Evolutionary conservation across 306 rosid species (phyloP).

Genomic region (Lablab purpureus): DNA sequence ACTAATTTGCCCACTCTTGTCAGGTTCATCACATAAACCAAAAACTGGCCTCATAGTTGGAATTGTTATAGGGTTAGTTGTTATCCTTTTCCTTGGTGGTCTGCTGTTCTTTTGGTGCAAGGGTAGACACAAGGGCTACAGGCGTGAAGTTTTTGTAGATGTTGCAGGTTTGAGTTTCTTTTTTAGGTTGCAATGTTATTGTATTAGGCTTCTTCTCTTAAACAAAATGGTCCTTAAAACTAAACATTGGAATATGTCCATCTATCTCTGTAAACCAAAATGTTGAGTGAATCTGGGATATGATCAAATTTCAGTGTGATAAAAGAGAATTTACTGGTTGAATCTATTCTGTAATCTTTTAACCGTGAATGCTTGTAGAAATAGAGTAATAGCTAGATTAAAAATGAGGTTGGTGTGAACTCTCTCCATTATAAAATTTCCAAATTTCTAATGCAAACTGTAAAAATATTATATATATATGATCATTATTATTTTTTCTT

Average conservation of each 20-base stretch:
- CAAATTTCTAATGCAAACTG: background rate
- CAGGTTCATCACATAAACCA: slow-evolving; percentile 70
- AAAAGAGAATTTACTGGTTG: slow-evolving; percentile 22
- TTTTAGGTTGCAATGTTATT: slow-evolving; percentile 39
- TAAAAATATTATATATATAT: background rate
- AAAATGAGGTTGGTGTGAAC: slow-evolving; percentile 20
- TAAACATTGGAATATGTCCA: background rate
- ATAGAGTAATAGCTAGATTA: slow-evolving; percentile 15
- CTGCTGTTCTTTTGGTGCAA: slow-evolving; percentile 68
- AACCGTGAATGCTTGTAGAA: slow-evolving; percentile 20
- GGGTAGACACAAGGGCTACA: slow-evolving; percentile 69
- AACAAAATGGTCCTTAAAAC: background rate
- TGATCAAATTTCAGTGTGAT: slow-evolving; percentile 12
- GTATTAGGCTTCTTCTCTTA: slow-evolving; percentile 29
- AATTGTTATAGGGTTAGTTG: slow-evolving; percentile 62
- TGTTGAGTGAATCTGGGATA: slow-evolving; percentile 16
- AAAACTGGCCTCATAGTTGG: slow-evolving; percentile 80
- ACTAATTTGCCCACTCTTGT: slow-evolving; percentile 42
- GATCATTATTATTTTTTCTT: slow-evolving; percentile 10
- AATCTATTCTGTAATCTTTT: slow-evolving; percentile 23
- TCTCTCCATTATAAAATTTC: background rate
- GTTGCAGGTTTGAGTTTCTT: slow-evolving; percentile 82
- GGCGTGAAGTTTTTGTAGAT: slow-evolving; percentile 86
- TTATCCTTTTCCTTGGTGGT: slow-evolving; percentile 61
- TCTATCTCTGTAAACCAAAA: background rate